Conservation (phyloP, 192 early-diverging fungal species). For the Phlyctochytrium arcticum region DNA sequence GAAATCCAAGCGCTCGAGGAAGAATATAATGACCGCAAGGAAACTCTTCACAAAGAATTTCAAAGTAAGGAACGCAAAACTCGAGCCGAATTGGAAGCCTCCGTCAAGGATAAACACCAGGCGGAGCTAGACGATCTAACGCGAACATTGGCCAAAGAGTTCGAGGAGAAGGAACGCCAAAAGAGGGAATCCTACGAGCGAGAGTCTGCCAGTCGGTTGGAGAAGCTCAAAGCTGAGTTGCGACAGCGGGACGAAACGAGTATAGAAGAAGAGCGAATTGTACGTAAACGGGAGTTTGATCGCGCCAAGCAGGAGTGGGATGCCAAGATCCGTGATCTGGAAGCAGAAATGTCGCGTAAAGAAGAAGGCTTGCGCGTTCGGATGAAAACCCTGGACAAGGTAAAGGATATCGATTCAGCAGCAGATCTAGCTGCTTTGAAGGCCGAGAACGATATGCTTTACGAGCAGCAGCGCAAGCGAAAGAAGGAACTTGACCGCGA, state of each 20-base stretch:
- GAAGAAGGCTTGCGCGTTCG: slow-evolving; percentile 1
- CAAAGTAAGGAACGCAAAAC: neutral
- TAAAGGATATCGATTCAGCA: neutral
- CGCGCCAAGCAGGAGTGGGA: neutral
- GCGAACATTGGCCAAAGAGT: neutral
- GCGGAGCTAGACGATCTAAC: neutral
- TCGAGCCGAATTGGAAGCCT: neutral
- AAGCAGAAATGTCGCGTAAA: slow-evolving; percentile 15
- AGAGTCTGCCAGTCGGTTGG: neutral
- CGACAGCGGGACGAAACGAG: neutral
- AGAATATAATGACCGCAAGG: neutral
- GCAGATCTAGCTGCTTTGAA: neutral
- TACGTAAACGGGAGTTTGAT: too few relatives aligned
- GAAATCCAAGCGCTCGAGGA: neutral
- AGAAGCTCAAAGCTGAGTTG: neutral
- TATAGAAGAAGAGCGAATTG: neutral
- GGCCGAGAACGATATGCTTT: neutral
- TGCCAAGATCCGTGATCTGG: neutral
- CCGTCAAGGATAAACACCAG: slow-evolving; percentile 7
- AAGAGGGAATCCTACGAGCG: neutral
- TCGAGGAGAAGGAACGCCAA: neutral
- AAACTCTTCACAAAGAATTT: neutral
- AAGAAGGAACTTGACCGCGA: slow-evolving; percentile 17
- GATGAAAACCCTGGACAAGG: neutral
- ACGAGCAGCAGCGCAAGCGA: neutral